phyloP scores from a whole-genome alignment of 2,329 filamentous ascomycete genomes.

The Fusarium poae region DNA sequence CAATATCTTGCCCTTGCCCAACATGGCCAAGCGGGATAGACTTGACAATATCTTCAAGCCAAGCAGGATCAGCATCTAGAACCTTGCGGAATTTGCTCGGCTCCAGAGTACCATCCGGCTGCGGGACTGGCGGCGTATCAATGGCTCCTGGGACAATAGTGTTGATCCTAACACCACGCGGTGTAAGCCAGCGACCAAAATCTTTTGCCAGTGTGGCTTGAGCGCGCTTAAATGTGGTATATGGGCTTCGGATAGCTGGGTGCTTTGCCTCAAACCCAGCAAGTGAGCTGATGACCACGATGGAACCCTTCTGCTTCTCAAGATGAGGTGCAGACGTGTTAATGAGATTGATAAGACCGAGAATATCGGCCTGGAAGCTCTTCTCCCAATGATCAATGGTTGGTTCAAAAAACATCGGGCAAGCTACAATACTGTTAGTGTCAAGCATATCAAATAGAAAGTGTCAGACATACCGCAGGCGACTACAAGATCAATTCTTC shows the following conservation, averaged over 20 bases:
- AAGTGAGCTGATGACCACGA: conserved; percentile 46
- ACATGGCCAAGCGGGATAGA: conserved; percentile 31
- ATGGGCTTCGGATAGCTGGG: conserved; percentile 28
- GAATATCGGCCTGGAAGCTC: conserved; percentile 45
- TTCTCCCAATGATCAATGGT: conserved; percentile 40
- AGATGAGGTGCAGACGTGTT: conserved; percentile 38
- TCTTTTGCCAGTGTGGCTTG: conserved; percentile 47
- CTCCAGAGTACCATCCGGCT: conserved; percentile 42
- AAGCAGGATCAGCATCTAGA: conserved; percentile 20
- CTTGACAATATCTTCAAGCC: conserved; percentile 11
- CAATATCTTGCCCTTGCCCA: conserved; percentile 40
- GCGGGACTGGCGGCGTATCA: conserved; percentile 25
- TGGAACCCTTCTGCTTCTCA: conserved; percentile 38
- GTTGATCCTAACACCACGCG: conserved; percentile 45
- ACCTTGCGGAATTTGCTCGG: conserved; percentile 34
- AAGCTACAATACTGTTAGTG: conserved; percentile 9
- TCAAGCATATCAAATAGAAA: fast-evolving
- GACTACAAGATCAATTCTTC: conserved; percentile 18
- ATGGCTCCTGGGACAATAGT: conserved; percentile 41
- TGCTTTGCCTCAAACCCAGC: conserved; percentile 43
- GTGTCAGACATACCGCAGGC: not conserved
- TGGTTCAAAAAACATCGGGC: conserved; percentile 18
- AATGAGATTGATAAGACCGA: conserved; percentile 45
- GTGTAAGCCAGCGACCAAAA: conserved; percentile 36
- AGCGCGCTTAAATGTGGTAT: conserved; percentile 42